These are phyloP conservation scores for Leccinum disarticulatum DNA, from an alignment of 768 basidiomycete genomes.

Conservation along the genomic window DNA sequence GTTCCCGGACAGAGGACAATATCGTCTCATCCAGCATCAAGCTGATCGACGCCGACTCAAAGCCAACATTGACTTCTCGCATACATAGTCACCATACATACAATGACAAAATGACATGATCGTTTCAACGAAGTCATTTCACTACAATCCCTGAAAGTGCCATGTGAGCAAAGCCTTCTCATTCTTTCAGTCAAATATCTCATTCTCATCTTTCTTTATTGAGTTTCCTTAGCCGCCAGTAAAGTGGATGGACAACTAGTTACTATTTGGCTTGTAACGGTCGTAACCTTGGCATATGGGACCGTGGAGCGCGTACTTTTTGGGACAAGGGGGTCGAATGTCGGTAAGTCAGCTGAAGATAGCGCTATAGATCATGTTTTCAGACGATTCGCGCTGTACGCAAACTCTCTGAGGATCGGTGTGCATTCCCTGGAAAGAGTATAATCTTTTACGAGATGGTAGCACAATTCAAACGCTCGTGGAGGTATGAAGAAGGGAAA, in stretches of 20 bases:
- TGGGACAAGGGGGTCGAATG: no score
- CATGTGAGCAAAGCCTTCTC: neutral
- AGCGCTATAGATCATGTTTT: no score
- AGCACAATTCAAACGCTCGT: no score
- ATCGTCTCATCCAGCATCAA: neutral
- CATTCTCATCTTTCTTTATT: neutral
- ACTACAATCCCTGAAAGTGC: neutral
- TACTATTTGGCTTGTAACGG: neutral
- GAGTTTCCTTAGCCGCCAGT: neutral
- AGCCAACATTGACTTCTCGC: neutral
- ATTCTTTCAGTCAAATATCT: neutral
- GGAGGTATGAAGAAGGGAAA: no score
- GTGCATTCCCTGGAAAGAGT: no score
- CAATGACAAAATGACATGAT: neutral
- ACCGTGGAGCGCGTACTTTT: neutral
- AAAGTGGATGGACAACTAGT: neutral
- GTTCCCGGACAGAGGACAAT: neutral
- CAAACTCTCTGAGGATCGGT: no score
- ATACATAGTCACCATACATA: neutral
- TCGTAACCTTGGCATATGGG: neutral
- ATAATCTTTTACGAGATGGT: no score
- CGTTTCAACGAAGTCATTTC: neutral
- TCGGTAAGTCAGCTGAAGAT: no score
- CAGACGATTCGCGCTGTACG: no score
- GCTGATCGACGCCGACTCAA: neutral